Conservation (phyloP, 768 basidiomycete genomes). For the Lactarius sanguifluus region DNA sequence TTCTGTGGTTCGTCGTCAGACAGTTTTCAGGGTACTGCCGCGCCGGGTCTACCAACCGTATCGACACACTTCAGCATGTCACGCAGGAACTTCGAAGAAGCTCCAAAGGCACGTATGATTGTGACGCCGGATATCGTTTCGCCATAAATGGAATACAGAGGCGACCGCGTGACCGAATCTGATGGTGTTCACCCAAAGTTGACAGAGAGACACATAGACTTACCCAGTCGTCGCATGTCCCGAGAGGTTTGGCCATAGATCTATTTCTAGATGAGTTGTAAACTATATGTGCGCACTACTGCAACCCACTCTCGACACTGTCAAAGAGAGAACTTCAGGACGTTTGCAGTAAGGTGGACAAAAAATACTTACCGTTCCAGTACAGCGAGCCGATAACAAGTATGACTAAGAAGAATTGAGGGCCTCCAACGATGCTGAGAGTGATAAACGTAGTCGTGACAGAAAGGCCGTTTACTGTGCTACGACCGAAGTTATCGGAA, state of each 20-base stretch:
- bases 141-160: slow-evolving; percentile 52
- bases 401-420: slow-evolving; percentile 66
- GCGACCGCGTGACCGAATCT: slow-evolving; percentile 49
- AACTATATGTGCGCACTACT: neutral
- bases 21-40: neutral
- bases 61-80: slow-evolving; percentile 84
- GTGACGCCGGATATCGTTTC: slow-evolving; percentile 55
- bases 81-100: slow-evolving; percentile 79
- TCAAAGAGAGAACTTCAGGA: slow-evolving; percentile 2
- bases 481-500: slow-evolving; percentile 84
- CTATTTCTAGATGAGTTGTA: slow-evolving; percentile 30
- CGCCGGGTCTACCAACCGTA: slow-evolving; percentile 53
- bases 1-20: slow-evolving; percentile 39
- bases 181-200: neutral
- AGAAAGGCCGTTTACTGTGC: slow-evolving; percentile 65
- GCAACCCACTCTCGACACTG: slow-evolving; percentile 19
- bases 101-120: slow-evolving; percentile 80
- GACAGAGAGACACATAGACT: slow-evolving; percentile 26
- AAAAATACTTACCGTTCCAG: slow-evolving; percentile 56
- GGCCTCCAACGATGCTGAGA: slow-evolving; percentile 76
- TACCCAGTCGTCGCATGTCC: slow-evolving; percentile 79
- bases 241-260: slow-evolving; percentile 82
- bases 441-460: slow-evolving; percentile 69
- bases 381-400: slow-evolving; percentile 60
- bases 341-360: neutral